Evolutionary conservation across 2,329 filamentous ascomycete species (phyloP).

Genomic region (Sporothrix pallida): DNA sequence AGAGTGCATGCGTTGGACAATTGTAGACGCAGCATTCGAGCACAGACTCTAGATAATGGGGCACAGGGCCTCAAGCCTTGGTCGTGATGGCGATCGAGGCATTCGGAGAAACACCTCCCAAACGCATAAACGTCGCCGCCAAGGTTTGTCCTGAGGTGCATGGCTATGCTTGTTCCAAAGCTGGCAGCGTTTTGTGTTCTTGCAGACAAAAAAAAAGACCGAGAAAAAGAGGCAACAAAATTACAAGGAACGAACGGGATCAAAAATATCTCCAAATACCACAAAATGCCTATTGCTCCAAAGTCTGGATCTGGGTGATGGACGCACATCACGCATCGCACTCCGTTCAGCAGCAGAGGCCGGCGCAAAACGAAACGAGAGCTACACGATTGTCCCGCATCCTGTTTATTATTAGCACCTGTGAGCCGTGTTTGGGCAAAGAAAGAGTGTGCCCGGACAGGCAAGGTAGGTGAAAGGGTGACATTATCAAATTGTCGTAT

Average conservation of each 20-base stretch:
- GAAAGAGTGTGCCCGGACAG: too few relatives aligned
- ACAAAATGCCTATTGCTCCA: too few relatives aligned
- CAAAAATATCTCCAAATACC: too few relatives aligned
- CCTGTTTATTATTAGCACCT: conserved; percentile 18
- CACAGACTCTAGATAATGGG: conserved; percentile 16
- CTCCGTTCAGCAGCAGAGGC: not conserved
- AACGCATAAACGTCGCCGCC: conserved; percentile 22
- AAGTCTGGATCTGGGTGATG: conserved; percentile 6
- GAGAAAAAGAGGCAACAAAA: too few relatives aligned
- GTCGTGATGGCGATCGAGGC: not conserved
- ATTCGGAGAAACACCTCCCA: conserved; percentile 22
- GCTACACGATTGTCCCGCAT: conserved; percentile 2
- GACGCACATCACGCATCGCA: conserved; percentile 20
- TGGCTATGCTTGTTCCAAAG: conserved; percentile 1
- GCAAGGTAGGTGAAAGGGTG: not conserved
- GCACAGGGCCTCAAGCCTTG: not conserved
- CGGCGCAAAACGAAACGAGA: conserved; percentile 28
- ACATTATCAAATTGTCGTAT: conserved; percentile 8
- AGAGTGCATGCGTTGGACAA: not conserved
- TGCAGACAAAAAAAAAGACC: not conserved
- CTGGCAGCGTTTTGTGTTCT: not conserved
- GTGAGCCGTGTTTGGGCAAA: not conserved
- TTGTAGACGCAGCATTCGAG: not conserved
- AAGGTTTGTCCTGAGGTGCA: not conserved
- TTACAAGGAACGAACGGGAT: too few relatives aligned